Evolutionary conservation across 2,329 filamentous ascomycete species (phyloP).

Genomic region (Monascus ruber): DNA sequence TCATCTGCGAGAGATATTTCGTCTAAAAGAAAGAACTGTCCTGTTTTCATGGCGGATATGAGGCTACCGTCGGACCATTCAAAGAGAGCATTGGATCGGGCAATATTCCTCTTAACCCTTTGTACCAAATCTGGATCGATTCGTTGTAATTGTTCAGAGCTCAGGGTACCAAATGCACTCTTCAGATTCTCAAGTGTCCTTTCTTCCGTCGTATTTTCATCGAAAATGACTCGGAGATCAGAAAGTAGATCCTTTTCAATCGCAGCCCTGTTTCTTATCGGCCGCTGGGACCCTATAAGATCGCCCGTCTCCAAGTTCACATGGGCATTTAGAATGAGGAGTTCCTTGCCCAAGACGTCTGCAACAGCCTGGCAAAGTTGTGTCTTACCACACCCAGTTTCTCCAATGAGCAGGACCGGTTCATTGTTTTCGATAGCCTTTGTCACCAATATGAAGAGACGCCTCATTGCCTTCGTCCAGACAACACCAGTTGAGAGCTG

Average conservation of each 20-base stretch:
- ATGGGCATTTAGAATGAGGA: slow-evolving; percentile 92
- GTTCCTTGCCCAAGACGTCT: slow-evolving; percentile 60
- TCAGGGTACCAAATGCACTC: slow-evolving; percentile 46
- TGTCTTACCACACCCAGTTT: slow-evolving; percentile 96
- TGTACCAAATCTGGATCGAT: slow-evolving; percentile 40
- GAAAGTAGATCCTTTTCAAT: slow-evolving; percentile 54
- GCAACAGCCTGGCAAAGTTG: slow-evolving; percentile 89
- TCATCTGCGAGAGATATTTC: slow-evolving; percentile 98
- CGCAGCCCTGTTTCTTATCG: slow-evolving; percentile 70
- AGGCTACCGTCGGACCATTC: slow-evolving; percentile 94
- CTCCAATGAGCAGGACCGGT: slow-evolving; percentile 85
- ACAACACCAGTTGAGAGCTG: slow-evolving; percentile 48
- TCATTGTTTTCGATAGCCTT: slow-evolving; percentile 81
- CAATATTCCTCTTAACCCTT: slow-evolving; percentile 35
- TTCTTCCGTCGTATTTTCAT: slow-evolving; percentile 19
- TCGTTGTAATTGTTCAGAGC: slow-evolving; percentile 30
- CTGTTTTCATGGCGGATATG: slow-evolving; percentile 83
- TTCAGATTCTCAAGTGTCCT: slow-evolving; percentile 47
- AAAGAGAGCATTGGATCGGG: slow-evolving; percentile 73
- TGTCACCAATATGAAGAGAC: slow-evolving; percentile 80
- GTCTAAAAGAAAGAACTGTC: slow-evolving; percentile 84
- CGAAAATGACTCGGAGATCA: slow-evolving; percentile 44
- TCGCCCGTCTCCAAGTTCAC: slow-evolving; percentile 98
- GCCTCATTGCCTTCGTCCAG: slow-evolving; percentile 91
- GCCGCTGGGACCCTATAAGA: slow-evolving; percentile 87